phyloP scores from a whole-genome alignment of 371 early-diverging fungal genomes.

The Circinella umbellata region DNA sequence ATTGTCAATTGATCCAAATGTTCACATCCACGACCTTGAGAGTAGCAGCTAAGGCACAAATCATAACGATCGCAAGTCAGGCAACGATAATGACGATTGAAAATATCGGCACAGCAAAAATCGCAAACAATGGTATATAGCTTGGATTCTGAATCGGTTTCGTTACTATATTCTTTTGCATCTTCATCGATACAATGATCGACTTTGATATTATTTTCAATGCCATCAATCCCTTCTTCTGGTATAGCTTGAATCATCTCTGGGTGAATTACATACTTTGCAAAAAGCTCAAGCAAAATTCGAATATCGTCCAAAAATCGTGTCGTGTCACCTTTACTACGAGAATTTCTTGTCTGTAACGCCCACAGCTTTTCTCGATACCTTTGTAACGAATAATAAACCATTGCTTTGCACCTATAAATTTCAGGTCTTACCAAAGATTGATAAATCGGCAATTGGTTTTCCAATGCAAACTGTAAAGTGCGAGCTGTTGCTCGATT shows the following conservation, averaged over 20 bases:
- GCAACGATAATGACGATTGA: slow-evolving; percentile 40
- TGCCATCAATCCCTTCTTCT: slow-evolving; percentile 16
- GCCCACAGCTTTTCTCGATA: neutral
- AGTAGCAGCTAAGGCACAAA: slow-evolving; percentile 39
- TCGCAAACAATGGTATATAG: slow-evolving; percentile 32
- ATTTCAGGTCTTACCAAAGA: slow-evolving; percentile 37
- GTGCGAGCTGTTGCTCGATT: slow-evolving; percentile 37
- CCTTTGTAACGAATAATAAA: slow-evolving; percentile 11
- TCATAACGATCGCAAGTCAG: slow-evolving; percentile 33
- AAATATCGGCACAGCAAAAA: slow-evolving; percentile 44
- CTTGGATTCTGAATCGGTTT: neutral
- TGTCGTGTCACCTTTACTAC: neutral
- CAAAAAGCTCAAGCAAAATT: slow-evolving; percentile 20
- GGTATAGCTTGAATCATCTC: slow-evolving; percentile 28
- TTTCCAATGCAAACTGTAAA: slow-evolving; percentile 25
- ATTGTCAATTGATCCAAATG: slow-evolving; percentile 33
- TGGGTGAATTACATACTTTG: slow-evolving; percentile 23
- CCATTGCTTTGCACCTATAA: slow-evolving; percentile 42
- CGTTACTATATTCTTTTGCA: neutral
- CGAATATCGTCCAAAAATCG: slow-evolving; percentile 18
- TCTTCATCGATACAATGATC: too few relatives aligned
- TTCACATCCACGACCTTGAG: slow-evolving; percentile 34
- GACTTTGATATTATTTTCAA: too few relatives aligned
- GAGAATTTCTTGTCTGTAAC: neutral
- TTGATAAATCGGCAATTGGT: slow-evolving; percentile 39